A percentile compares a stretch with the other conserved stretches of the same genome.
Conservation (phyloP, 2,329 filamentous ascomycete species). For the Colletotrichum lini region DNA sequence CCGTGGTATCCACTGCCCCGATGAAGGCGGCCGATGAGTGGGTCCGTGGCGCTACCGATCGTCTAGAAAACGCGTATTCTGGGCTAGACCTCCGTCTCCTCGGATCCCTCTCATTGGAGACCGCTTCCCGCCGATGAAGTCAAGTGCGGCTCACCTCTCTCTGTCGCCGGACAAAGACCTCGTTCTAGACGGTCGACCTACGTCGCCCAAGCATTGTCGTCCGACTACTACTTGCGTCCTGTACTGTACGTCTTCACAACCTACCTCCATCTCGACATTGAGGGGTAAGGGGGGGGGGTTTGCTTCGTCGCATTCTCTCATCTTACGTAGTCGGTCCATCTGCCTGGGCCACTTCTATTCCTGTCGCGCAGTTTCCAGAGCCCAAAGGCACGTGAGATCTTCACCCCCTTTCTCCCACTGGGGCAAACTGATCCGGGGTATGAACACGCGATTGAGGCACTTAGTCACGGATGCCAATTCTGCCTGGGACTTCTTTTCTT, state of each 20-base stretch:
- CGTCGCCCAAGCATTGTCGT: slow-evolving; percentile 31
- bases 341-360: background rate
- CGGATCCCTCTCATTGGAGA: slow-evolving; percentile 29
- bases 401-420: background rate
- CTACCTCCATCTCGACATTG: background rate
- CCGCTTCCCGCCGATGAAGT: slow-evolving; percentile 27
- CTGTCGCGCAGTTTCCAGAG: background rate
- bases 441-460: background rate
- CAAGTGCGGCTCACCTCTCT: slow-evolving; percentile 28
- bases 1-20: background rate
- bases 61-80: slow-evolving; percentile 37
- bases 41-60: slow-evolving; percentile 33
- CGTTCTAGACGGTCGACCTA: slow-evolving; percentile 16
- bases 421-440: background rate
- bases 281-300: background rate
- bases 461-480: background rate
- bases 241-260: background rate
- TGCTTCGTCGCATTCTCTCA: background rate
- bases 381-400: background rate
- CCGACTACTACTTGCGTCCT: background rate
- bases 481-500: background rate
- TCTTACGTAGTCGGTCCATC: background rate
- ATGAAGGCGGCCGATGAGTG: slow-evolving; percentile 7
- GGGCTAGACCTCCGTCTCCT: slow-evolving; percentile 21
- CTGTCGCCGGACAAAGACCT: slow-evolving; percentile 8